Base-by-base conservation (phyloP, 805 yeast species). In the Saturnispora mendoncae region DNA sequence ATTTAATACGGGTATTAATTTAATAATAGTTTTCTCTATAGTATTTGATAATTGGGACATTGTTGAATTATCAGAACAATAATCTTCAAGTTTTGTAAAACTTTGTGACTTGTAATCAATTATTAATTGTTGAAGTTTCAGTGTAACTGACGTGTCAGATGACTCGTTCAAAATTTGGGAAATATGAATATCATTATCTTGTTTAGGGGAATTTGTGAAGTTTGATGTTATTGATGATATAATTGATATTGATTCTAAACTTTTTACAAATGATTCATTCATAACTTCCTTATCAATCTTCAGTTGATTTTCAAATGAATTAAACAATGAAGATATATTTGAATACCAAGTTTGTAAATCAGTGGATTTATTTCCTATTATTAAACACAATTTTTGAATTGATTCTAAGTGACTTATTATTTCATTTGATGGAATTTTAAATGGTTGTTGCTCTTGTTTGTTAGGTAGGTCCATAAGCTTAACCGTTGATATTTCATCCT, bases 161-260 rank as follows among this genome's bases (percentile, higher is more conserved):
- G 33, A 46, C 47, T 30, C 46, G 38, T 34, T 46, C 6, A 46
- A 42, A 8, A 30, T 34, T 35, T 35, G 35, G n/a, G 43, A 41
- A 44, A 31, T 44, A 43, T 37, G 39, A 36, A 30, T 28, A 3
- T 38, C 31, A 4, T 25, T 27, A 4, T 28, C 28, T 17, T 36
- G 13, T 7, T 19, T 14, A 25, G n/a, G 15, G 4, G 36, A 25
- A 21, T 29, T 24, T 6, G 44, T 33, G 20, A 45, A 45, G 28
- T 30, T 45, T 4, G 46, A 43, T 14, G 41, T 42, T 23, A 39
- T 44, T 47, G 35, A 50, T 25, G 28, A 50, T 9, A 59, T 50
- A 38, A 51, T 53, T 2, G 55, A 30, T 3, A 55, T 50, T 4
- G 62, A 48, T 24, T 56, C 58, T 27, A 59, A 38, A 2, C 58